Conservation (phyloP, 768 basidiomycete species). For the Mycena sanguinolenta region DNA sequence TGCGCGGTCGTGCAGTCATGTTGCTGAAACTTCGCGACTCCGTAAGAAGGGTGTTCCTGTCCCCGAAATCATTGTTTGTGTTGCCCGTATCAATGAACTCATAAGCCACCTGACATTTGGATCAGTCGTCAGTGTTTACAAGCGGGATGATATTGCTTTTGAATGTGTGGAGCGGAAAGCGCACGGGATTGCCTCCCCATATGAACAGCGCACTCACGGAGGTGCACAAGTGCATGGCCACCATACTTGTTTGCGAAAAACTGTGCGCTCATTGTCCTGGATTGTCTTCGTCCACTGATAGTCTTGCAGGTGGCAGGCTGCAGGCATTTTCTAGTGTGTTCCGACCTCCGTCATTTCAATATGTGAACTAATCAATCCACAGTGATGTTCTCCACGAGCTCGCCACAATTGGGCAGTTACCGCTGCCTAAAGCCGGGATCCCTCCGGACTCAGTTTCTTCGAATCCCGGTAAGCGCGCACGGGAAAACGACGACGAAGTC, state of each 20-base stretch:
- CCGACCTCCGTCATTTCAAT: neutral
- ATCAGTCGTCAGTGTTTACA: conserved; percentile 46
- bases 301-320: conserved; percentile 19
- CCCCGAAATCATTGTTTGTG: conserved; percentile 39
- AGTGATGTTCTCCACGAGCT: conserved; percentile 35
- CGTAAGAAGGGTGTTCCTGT: conserved; percentile 45
- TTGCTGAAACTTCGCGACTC: conserved; percentile 66
- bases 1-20: conserved; percentile 80
- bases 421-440: conserved; percentile 14
- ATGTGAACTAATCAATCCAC: neutral
- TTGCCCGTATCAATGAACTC: neutral
- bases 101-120: neutral
- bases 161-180: conserved; percentile 56
- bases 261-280: neutral
- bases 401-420: conserved; percentile 22
- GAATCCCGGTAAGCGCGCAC: neutral
- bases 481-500: neutral
- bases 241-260: conserved; percentile 41
- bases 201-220: conserved; percentile 45
- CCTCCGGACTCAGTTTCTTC: neutral
- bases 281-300: neutral
- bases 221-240: conserved; percentile 55
- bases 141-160: conserved; percentile 40
- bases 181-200: conserved; percentile 45
- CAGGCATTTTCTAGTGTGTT: conserved; percentile 25